Evolutionary conservation across 768 basidiomycete species (phyloP).

Genomic region (Leccinum imitatum): DNA sequence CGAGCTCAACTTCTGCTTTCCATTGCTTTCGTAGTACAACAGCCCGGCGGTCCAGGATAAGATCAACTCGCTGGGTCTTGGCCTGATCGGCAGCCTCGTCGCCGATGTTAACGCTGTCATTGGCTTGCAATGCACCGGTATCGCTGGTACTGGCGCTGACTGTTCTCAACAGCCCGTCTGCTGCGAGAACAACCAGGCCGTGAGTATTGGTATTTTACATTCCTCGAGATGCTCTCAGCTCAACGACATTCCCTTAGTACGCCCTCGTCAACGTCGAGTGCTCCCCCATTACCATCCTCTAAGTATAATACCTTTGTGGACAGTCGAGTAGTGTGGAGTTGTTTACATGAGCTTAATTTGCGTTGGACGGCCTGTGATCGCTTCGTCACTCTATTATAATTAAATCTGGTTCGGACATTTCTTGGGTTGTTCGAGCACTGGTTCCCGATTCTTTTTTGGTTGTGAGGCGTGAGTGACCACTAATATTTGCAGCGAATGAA

Average conservation of each 20-base stretch:
- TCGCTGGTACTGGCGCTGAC: neutral
- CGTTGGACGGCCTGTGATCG: neutral
- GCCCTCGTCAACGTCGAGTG: neutral
- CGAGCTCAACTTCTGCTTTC: neutral
- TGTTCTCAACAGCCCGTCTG: neutral
- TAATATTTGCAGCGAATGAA: too few species aligned
- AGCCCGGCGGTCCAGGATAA: neutral
- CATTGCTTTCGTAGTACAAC: neutral
- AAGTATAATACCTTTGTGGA: neutral
- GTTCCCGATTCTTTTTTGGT: too few species aligned
- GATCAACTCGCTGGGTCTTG: neutral
- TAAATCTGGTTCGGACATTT: neutral
- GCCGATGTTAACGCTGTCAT: fast-evolving
- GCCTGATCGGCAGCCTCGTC: neutral
- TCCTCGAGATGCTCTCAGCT: neutral
- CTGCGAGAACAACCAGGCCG: neutral
- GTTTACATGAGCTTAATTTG: neutral
- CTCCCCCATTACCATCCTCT: neutral
- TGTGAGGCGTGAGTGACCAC: too few species aligned
- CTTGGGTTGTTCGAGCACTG: neutral
- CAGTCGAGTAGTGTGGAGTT: neutral
- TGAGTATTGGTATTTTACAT: neutral
- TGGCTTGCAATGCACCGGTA: neutral
- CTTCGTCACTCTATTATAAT: neutral
- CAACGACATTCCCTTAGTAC: neutral